phyloP scores from a whole-genome alignment of 2,329 filamentous ascomycete genomes.

The Penicillium sp. region DNA sequence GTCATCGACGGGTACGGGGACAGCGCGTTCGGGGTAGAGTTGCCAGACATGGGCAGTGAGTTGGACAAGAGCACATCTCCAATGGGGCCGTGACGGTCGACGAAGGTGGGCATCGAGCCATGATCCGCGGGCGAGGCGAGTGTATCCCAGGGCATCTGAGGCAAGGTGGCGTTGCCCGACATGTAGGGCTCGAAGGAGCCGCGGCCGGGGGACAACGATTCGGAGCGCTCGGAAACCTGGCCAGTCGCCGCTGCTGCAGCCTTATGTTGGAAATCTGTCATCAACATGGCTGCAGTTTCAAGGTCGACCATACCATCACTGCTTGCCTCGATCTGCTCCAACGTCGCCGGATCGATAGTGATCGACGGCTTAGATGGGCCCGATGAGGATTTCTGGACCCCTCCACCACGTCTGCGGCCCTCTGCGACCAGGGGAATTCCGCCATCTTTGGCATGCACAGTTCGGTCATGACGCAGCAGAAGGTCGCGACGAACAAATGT shows the following conservation, averaged over 20 bases:
- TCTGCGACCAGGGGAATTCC: constrained; percentile 91
- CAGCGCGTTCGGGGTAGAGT: constrained; percentile 66
- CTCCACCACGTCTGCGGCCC: constrained; percentile 63
- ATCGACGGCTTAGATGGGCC: constrained; percentile 70
- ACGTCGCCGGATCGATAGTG: constrained; percentile 73
- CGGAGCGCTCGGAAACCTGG: constrained; percentile 52
- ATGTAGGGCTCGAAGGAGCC: constrained; percentile 67
- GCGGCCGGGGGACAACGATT: constrained; percentile 62
- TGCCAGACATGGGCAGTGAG: constrained; percentile 63
- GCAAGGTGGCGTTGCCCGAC: constrained; percentile 71
- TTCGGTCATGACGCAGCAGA: constrained; percentile 92
- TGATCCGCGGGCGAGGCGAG: constrained; percentile 68
- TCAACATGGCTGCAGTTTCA: constrained; percentile 96
- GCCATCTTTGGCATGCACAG: constrained; percentile 96
- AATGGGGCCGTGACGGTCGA: constrained; percentile 57
- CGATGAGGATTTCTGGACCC: constrained; percentile 36
- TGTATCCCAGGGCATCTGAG: constrained; percentile 86
- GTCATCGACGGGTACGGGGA: constrained; percentile 67
- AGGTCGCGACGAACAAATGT: constrained; percentile 97
- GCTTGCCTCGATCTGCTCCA: constrained; percentile 89
- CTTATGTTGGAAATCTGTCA: constrained; percentile 97
- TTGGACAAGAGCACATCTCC: constrained; percentile 64
- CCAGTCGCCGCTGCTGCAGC: constrained; percentile 62
- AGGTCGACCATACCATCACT: constrained; percentile 90
- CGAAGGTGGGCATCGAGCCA: constrained; percentile 58